Conservation (phyloP, 2,329 filamentous ascomycete genomes). For the Colletotrichum sp. region DNA sequence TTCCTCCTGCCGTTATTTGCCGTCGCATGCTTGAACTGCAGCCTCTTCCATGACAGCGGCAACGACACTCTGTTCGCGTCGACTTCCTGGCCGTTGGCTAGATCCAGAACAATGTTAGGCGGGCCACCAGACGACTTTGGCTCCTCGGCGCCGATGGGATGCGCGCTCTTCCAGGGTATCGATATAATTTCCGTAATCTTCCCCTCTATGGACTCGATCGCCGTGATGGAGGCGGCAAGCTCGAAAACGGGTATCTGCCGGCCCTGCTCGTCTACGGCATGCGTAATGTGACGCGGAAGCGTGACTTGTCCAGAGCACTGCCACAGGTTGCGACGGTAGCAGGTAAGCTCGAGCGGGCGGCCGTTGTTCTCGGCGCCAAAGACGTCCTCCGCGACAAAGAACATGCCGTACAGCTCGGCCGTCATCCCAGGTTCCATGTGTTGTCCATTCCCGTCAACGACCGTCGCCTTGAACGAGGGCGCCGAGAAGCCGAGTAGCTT, state of each 20-base stretch:
- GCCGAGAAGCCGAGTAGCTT: conserved; percentile 79
- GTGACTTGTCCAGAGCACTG: conserved; percentile 90
- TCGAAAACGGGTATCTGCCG: conserved; percentile 79
- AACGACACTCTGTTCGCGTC: conserved; percentile 81
- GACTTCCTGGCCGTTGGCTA: conserved; percentile 67
- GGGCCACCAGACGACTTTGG: conserved; percentile 55
- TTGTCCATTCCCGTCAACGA: conserved; percentile 71
- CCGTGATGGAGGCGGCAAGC: conserved; percentile 81
- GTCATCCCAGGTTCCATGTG: conserved; percentile 66
- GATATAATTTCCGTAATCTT: conserved; percentile 94
- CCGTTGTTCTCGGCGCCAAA: conserved; percentile 65
- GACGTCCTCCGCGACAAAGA: conserved; percentile 84
- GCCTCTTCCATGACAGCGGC: conserved; percentile 88
- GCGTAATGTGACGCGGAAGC: conserved; percentile 73
- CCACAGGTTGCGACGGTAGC: conserved; percentile 93
- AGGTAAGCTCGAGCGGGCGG: conserved; percentile 82
- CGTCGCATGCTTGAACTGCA: conserved; percentile 96
- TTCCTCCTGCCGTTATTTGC: conserved; percentile 95
- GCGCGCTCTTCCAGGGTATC: conserved; percentile 89
- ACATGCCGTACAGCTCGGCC: conserved; percentile 86
- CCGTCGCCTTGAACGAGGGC: conserved; percentile 62
- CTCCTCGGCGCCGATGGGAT: conserved; percentile 56
- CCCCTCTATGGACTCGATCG: conserved; percentile 89
- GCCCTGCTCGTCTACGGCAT: conserved; percentile 76
- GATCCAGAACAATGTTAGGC: conserved; percentile 59